Evolutionary conservation across 2,329 filamentous ascomycete genomes (phyloP).

Genomic region (Alternaria tenuissima): DNA sequence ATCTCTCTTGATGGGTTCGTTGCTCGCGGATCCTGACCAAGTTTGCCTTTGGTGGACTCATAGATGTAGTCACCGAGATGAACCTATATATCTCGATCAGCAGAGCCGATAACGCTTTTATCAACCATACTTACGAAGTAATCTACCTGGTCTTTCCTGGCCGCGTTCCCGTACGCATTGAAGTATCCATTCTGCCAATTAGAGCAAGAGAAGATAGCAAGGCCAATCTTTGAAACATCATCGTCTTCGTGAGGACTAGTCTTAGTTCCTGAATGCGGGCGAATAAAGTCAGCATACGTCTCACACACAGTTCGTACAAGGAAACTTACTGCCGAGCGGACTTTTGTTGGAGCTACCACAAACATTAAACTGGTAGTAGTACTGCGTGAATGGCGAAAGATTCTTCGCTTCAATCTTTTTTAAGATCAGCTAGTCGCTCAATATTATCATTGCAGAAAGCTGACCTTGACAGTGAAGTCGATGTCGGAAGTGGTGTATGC

Average conservation of each 20-base stretch:
- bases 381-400: constrained; percentile 69
- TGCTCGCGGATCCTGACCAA: constrained; percentile 31
- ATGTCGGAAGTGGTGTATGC: constrained; percentile 77
- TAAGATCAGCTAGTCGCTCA: constrained; percentile 19
- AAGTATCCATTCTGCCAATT: constrained; percentile 60
- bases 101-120: not conserved
- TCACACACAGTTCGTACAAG: too few relatives aligned
- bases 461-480: constrained; percentile 76
- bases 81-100: constrained; percentile 40
- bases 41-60: constrained; percentile 45
- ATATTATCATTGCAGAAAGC: not conserved
- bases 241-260: constrained; percentile 68
- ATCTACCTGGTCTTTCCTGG: constrained; percentile 58
- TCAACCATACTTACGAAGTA: constrained; percentile 59
- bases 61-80: constrained; percentile 57
- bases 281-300: accelerated
- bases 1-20: constrained; percentile 48
- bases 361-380: constrained; percentile 75
- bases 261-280: constrained; percentile 62
- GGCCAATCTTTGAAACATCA: constrained; percentile 63
- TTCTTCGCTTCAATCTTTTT: constrained; percentile 69
- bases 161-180: constrained; percentile 56
- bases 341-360: constrained; percentile 70
- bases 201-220: constrained; percentile 76
- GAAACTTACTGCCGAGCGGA: constrained; percentile 59